Evolutionary conservation across 148 eudicot genomes (phyloP), one percentile per base, ranked within the genome.

Genomic region (Camellia sinensis): DNA sequence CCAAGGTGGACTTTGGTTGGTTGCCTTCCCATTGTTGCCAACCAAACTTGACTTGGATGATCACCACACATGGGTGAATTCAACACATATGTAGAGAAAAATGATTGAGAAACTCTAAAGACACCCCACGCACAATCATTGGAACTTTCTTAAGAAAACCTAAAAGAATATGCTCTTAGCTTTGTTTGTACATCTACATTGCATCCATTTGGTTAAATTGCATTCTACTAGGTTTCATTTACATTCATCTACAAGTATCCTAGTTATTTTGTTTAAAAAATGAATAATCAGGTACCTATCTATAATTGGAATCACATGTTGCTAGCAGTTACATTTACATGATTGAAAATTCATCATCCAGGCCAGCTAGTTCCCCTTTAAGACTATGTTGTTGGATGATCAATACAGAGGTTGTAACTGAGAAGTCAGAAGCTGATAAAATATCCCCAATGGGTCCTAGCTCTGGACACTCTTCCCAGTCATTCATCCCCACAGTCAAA

Each of bases 401-500:
- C 83, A 95, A 75, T 48, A 93, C 92, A 8, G 99, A 93, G 0
- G 98, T 90, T 0, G 93, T 89, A 7, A 82, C 69, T 0, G 97
- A 95, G 75, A 89, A 93, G 67, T 89, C 91, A 0, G 99, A 92
- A 56, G 97, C 89, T 0, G 97, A 89, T 2, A 95, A 83, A 29
- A 95, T 93, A 69, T 95, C 99, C 8, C 99, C 97, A 0, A 95
- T 86, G 0, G 99, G 99, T 5, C 99, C 99, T 6, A 95, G 81
- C 83, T 95, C 99, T 0, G 99, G 97, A 75, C 97, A 95, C 79
- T 93, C 94, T 79, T 93, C 99, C 97, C 95, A 91, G 48, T 95
- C 99, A 66, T 92, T 95, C 99, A 95, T 95, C 78, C 99, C 99
- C 59, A 81, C 86, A 0, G 99, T 95, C 77, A 95, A 77, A 52